Evolutionary conservation across 768 basidiomycete species (phyloP), one percentile per base, ranked within the genome.

Genomic region (Pulveroboletus ravenelii): DNA sequence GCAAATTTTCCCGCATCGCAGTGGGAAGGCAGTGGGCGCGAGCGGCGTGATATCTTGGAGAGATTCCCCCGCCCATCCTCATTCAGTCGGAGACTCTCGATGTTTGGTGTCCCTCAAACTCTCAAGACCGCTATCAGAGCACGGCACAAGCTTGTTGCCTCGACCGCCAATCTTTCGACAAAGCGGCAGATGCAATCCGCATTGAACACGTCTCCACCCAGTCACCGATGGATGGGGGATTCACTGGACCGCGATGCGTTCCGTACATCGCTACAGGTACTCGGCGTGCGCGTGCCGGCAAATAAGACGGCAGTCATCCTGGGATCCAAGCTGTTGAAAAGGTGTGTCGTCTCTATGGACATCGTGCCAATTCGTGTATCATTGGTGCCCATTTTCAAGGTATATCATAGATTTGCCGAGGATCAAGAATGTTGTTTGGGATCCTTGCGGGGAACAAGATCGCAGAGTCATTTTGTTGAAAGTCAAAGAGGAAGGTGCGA

Each of bases 351-450:
- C 44, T 37, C 10, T 23, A 15, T 41, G 29, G 20, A 18, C 29
- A 39, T 18, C 30, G 47, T 29, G 17, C 25, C 17, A n/a, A 48
- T 48, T 27, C 40, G 47, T 37, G 52, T 62, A 35, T 56, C 50
- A 38, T n/a, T 42, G 53, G 43, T 39, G 40, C 48, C 43, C 52
- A n/a, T 37, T 41, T 30, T 50, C 50, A 52, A 88, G 89, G 41
- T 70, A 67, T 27, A 59, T 91, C 44, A 71, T 91, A 61, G 78
- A 87, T 69, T 61, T 89, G 12, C 86, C 85, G n/a, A 84, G 77
- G 70, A 63, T 85, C 17, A 79, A 77, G 50, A 81, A 70, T 20
- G 82, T 92, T 3, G 69, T 81, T 0, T 67, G 68, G 43, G 77
- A 83, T 64, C 72, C 76, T 25, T 67, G 70, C 5, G 71, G 78